phyloP scores from a whole-genome alignment of 2,329 filamentous ascomycete species.

The Neopestalotiopsis sp. region DNA sequence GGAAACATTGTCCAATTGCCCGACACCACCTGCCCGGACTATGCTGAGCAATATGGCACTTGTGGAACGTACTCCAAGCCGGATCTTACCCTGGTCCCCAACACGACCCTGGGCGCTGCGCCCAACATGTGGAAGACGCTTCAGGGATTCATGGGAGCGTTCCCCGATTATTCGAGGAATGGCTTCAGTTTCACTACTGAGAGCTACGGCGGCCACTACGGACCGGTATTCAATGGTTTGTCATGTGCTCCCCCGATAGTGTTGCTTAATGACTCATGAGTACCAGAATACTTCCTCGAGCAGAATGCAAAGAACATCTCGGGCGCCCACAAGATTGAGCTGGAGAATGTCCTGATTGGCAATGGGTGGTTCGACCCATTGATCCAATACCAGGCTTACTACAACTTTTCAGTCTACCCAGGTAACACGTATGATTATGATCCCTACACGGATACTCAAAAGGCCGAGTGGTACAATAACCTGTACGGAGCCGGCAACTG shows the following conservation, averaged over 20 bases:
- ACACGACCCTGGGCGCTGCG: constrained; percentile 58
- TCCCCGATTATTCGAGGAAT: constrained; percentile 54
- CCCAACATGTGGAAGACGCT: constrained; percentile 66
- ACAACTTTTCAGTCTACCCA: constrained; percentile 61
- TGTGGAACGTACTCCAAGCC: constrained; percentile 64
- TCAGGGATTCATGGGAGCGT: constrained; percentile 68
- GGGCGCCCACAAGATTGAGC: constrained; percentile 52
- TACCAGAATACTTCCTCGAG: constrained; percentile 46
- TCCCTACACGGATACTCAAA: constrained; percentile 55
- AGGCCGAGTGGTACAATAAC: constrained; percentile 61
- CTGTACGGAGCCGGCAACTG: constrained; percentile 67
- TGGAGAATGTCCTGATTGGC: constrained; percentile 57
- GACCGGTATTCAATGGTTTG: constrained; percentile 54
- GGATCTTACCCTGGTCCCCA: constrained; percentile 55
- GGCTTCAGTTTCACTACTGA: constrained; percentile 62
- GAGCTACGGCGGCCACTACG: constrained; percentile 64
- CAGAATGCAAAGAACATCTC: constrained; percentile 49
- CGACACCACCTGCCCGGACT: constrained; percentile 54
- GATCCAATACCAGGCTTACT: constrained; percentile 62
- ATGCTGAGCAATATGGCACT: constrained; percentile 42
- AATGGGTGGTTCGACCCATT: constrained; percentile 64
- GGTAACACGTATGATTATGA: constrained; percentile 63
- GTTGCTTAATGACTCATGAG: not conserved
- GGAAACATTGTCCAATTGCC: constrained; percentile 48
- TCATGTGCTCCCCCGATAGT: not conserved